These are phyloP conservation scores for Cercospora beticola DNA, from an alignment of 2,329 filamentous ascomycete species.

Conservation along the genomic window DNA sequence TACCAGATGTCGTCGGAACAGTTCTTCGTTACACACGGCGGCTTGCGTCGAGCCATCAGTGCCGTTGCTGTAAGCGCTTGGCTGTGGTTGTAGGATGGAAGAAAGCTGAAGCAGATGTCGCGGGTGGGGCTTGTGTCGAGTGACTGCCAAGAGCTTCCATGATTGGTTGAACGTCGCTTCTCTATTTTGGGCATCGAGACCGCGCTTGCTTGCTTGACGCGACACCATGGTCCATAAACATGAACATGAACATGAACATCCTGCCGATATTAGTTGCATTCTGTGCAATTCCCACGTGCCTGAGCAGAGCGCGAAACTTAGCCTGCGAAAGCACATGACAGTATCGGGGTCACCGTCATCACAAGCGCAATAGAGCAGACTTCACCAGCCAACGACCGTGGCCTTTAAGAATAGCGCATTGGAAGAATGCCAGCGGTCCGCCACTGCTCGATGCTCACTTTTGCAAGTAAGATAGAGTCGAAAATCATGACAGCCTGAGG, in stretches of 20 bases:
- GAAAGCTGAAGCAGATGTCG: neutral
- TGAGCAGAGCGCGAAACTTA: neutral
- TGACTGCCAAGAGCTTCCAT: neutral
- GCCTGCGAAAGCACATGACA: neutral
- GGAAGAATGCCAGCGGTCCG: neutral
- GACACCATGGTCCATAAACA: neutral
- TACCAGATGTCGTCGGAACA: neutral
- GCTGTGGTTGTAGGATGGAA: neutral
- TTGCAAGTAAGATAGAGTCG: neutral
- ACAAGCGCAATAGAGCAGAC: neutral
- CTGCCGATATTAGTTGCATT: neutral
- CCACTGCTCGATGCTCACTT: neutral
- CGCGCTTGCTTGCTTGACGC: neutral
- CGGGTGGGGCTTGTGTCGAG: neutral
- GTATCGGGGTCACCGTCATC: neutral
- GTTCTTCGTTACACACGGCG: conserved; percentile 3
- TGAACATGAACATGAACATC: neutral
- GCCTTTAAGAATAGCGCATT: neutral
- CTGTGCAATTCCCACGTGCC: neutral
- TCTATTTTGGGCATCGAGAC: neutral
- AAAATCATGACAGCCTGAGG: neutral
- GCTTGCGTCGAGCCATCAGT: conserved; percentile 4
- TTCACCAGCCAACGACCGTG: neutral
- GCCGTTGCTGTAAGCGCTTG: conserved; percentile 4
- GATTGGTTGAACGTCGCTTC: neutral